These are phyloP conservation scores for Dactylellina parvicollis DNA, from an alignment of 2,329 filamentous ascomycete species.

Conservation along the genomic window DNA sequence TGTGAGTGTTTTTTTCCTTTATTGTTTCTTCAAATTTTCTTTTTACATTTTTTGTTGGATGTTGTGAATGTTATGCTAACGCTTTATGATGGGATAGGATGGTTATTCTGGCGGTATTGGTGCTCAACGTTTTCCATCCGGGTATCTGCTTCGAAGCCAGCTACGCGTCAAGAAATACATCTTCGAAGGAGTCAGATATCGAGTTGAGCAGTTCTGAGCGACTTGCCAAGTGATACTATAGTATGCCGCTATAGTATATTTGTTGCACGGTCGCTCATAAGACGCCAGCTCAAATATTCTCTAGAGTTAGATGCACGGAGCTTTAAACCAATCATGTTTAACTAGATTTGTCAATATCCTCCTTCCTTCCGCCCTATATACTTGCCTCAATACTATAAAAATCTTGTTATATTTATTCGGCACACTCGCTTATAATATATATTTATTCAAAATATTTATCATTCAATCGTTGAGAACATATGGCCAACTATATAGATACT, in stretches of 20 bases:
- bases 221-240: slow-evolving; percentile 3
- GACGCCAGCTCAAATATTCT: no score
- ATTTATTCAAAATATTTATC: slow-evolving; percentile 6
- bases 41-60: slow-evolving; percentile 16
- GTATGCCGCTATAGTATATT: neutral
- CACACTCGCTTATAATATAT: slow-evolving; percentile 7
- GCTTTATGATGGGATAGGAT: no score
- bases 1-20: slow-evolving; percentile 53
- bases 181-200: slow-evolving; percentile 11
- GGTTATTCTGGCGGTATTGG: slow-evolving; percentile 64
- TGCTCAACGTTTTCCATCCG: slow-evolving; percentile 65
- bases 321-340: no score
- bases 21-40: neutral
- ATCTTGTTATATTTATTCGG: no score
- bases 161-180: slow-evolving; percentile 36
- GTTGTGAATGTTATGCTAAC: no score
- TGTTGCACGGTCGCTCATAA: neutral
- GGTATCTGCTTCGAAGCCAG: slow-evolving; percentile 58
- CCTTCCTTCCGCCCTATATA: no score
- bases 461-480: neutral
- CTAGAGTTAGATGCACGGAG: no score
- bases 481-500: no score
- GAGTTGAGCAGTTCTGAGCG: slow-evolving; percentile 25
- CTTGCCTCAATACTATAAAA: neutral
- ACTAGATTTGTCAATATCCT: no score